A percentile compares a stretch with the other conserved stretches of the same genome.
These are phyloP conservation scores for Aegilops speltoides DNA, from an alignment of 176 grass and related monocot genomes.

Conservation along the genomic window DNA sequence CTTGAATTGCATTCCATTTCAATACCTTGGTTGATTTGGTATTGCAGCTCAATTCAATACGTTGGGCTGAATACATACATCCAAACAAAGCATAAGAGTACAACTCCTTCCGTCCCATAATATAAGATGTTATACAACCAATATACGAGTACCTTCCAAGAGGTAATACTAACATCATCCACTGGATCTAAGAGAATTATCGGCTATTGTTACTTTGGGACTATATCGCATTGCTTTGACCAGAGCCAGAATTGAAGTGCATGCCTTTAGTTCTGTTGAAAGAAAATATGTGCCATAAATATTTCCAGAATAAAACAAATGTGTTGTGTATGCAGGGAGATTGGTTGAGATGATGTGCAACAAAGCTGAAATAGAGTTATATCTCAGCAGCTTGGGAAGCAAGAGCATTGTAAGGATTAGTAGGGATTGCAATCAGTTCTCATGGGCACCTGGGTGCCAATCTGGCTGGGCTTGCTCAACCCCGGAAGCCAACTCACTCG, in stretches of 20 bases:
- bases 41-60: too few relatives aligned
- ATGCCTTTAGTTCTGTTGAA: neutral
- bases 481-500: neutral
- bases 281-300: neutral
- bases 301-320: neutral
- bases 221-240: neutral
- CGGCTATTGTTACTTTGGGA: too few relatives aligned
- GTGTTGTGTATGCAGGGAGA: slow-evolving; percentile 25
- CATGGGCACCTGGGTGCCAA: slow-evolving; percentile 63
- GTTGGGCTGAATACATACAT: too few relatives aligned
- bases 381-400: slow-evolving; percentile 32
- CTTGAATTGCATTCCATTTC: too few relatives aligned
- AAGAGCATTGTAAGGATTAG: slow-evolving; percentile 36
- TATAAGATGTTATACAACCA: too few relatives aligned
- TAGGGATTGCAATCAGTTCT: slow-evolving; percentile 53
- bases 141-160: too few relatives aligned
- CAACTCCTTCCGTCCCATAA: too few relatives aligned
- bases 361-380: slow-evolving; percentile 32
- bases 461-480: slow-evolving; percentile 63
- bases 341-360: slow-evolving; percentile 24
- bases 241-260: neutral
- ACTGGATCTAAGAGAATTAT: too few relatives aligned
- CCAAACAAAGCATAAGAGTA: too few relatives aligned
- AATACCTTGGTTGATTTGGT: too few relatives aligned
- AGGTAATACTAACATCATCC: too few relatives aligned